Percentiles rank a stretch among this genome's conserved stretches.
Evolutionary conservation across 257 asterid genomes (phyloP).

Genomic region (Solanum ahanhuiri): DNA sequence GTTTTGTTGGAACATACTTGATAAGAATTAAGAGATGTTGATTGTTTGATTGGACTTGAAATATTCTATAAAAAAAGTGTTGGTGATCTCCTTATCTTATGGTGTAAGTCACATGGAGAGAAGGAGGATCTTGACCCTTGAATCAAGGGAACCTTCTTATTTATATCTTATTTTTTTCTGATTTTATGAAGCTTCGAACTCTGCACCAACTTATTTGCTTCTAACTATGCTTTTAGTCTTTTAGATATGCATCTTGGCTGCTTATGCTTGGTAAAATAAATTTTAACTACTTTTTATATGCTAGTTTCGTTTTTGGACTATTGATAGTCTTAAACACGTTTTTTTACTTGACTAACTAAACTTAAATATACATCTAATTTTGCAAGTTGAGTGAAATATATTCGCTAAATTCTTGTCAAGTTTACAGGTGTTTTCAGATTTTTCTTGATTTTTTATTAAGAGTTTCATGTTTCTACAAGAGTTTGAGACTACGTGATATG

Average conservation of each 20-base stretch:
- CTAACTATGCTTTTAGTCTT: background rate
- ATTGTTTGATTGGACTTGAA: background rate
- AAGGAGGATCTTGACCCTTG: conserved; percentile 30
- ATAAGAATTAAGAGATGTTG: background rate
- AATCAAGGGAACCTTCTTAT: conserved; percentile 40
- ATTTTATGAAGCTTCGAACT: conserved; percentile 23
- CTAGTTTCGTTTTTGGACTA: rapidly evolving
- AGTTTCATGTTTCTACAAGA: too few species aligned
- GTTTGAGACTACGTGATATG: too few species aligned
- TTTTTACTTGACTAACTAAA: too few species aligned
- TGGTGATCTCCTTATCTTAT: conserved; percentile 28
- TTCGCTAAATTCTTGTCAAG: too few species aligned
- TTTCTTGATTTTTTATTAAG: too few species aligned
- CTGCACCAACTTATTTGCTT: conserved; percentile 14
- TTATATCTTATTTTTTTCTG: background rate
- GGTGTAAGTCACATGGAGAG: conserved; percentile 35
- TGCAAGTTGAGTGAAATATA: too few species aligned
- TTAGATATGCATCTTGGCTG: background rate
- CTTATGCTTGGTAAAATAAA: background rate
- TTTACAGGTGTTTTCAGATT: too few species aligned
- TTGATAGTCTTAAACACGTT: too few species aligned
- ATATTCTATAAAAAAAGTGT: background rate
- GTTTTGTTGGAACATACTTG: background rate
- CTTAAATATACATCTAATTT: too few species aligned
- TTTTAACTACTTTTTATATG: too few species aligned